phyloP scores from a whole-genome alignment of 352 stramenopile species.

The Peronospora belbahrii region DNA sequence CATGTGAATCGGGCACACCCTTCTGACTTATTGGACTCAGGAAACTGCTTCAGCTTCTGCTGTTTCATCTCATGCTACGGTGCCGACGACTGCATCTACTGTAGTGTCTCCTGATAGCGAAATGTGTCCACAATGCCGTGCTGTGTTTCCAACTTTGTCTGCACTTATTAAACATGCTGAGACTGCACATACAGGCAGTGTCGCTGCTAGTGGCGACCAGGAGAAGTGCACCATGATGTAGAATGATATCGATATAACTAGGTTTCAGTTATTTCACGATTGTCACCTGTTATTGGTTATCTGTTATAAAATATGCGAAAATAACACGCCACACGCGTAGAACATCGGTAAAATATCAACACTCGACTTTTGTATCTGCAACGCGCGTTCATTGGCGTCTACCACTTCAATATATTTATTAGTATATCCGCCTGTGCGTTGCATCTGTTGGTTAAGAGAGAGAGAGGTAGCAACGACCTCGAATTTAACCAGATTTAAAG shows the following conservation, averaged over 20 bases:
- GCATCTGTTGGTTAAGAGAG: background rate
- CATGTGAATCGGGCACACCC: conserved; percentile 69
- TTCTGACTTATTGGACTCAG: conserved; percentile 23
- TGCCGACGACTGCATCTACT: conserved; percentile 4
- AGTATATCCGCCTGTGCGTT: conserved; percentile 6
- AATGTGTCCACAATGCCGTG: conserved; percentile 62
- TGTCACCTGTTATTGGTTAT: background rate
- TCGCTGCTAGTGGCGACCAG: conserved; percentile 23
- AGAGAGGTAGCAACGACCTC: conserved; percentile 21
- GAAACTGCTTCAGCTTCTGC: conserved; percentile 5
- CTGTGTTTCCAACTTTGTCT: conserved; percentile 42
- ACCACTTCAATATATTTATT: conserved; percentile 29
- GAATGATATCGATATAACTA: conserved; percentile 4
- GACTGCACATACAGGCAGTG: conserved; percentile 29
- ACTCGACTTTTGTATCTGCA: background rate
- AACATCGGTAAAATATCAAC: background rate
- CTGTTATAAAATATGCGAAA: background rate
- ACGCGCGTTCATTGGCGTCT: conserved; percentile 2
- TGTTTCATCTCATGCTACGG: conserved; percentile 1
- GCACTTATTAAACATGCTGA: conserved; percentile 61
- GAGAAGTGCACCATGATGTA: conserved; percentile 66
- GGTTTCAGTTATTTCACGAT: background rate
- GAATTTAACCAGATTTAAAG: conserved; percentile 80
- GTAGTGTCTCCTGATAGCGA: conserved; percentile 23
- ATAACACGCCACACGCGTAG: background rate